Conservation (phyloP, 2,329 filamentous ascomycete genomes). For the Rhynchosporium agropyri region DNA sequence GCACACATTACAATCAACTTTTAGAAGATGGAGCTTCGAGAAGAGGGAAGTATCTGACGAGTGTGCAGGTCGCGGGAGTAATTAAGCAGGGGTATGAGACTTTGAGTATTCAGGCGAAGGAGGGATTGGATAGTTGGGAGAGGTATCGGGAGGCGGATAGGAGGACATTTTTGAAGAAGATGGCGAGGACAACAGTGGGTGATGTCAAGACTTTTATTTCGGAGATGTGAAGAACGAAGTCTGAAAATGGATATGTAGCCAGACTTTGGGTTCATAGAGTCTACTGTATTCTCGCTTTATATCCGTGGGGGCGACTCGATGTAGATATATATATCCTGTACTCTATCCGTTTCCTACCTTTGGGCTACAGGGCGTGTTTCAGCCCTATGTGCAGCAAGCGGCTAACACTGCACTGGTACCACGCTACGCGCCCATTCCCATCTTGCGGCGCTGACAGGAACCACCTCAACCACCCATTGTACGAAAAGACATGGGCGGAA, state of each 20-base stretch:
- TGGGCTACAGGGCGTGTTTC: not conserved
- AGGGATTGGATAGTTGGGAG: constrained; percentile 84
- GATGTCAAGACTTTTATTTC: constrained; percentile 55
- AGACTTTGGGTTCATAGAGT: not conserved
- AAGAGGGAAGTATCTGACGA: constrained; percentile 72
- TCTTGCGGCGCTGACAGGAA: too few relatives aligned
- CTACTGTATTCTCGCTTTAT: not conserved
- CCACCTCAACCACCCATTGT: too few relatives aligned
- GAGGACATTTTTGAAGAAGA: constrained; percentile 82
- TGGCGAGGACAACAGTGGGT: constrained; percentile 76
- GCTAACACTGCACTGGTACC: too few relatives aligned
- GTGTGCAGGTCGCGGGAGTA: constrained; percentile 80
- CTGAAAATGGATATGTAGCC: not conserved
- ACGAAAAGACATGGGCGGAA: too few relatives aligned
- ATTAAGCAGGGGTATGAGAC: constrained; percentile 98
- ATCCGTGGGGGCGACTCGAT: not conserved
- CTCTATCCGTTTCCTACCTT: not conserved
- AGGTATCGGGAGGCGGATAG: constrained; percentile 85
- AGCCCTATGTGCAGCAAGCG: not conserved
- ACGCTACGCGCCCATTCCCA: too few relatives aligned
- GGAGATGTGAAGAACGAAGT: constrained; percentile 28
- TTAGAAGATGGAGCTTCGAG: constrained; percentile 61
- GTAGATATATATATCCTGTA: not conserved
- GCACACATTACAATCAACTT: constrained; percentile 83
- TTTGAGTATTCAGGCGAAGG: constrained; percentile 84